Evolutionary conservation across 2,329 filamentous ascomycete genomes (phyloP).

Genomic region (Neobulgaria alba): DNA sequence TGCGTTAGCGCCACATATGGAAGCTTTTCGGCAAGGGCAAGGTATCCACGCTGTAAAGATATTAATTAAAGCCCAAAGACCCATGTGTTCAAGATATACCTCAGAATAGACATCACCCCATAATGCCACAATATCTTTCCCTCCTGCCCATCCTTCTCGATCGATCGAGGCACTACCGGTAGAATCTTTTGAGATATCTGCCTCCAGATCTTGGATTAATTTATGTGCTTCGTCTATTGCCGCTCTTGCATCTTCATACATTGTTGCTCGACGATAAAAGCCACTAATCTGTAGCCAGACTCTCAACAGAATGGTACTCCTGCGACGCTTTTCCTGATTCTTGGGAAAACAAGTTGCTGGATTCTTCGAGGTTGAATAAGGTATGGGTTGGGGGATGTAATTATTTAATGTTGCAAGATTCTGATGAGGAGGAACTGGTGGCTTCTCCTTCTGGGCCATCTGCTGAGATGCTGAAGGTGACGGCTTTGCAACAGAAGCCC

Average conservation of each 20-base stretch:
- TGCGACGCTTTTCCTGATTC: slow-evolving; percentile 42
- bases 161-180: slow-evolving; percentile 55
- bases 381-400: slow-evolving; percentile 10
- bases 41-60: slow-evolving; percentile 23
- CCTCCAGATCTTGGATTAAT: slow-evolving; percentile 63
- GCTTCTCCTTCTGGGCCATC: slow-evolving; percentile 19
- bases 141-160: slow-evolving; percentile 65
- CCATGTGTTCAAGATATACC: slow-evolving; percentile 40
- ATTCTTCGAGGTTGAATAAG: slow-evolving; percentile 15
- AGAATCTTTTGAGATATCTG: slow-evolving; percentile 52
- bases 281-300: slow-evolving; percentile 88
- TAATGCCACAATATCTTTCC: slow-evolving; percentile 73
- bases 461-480: slow-evolving; percentile 22
- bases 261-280: slow-evolving; percentile 73
- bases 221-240: slow-evolving; percentile 76
- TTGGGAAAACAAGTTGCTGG: slow-evolving; percentile 39
- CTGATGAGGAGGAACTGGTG: slow-evolving; percentile 10
- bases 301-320: slow-evolving; percentile 53
- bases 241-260: slow-evolving; percentile 71
- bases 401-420: slow-evolving; percentile 14
- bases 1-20: slow-evolving; percentile 63
- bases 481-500: slow-evolving; percentile 8
- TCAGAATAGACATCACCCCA: slow-evolving; percentile 79
- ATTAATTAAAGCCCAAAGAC: slow-evolving; percentile 24
- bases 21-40: slow-evolving; percentile 20